These are phyloP conservation scores for Cunninghamia lanceolata DNA, from an alignment of 75 land plant species.

Conservation along the genomic window DNA sequence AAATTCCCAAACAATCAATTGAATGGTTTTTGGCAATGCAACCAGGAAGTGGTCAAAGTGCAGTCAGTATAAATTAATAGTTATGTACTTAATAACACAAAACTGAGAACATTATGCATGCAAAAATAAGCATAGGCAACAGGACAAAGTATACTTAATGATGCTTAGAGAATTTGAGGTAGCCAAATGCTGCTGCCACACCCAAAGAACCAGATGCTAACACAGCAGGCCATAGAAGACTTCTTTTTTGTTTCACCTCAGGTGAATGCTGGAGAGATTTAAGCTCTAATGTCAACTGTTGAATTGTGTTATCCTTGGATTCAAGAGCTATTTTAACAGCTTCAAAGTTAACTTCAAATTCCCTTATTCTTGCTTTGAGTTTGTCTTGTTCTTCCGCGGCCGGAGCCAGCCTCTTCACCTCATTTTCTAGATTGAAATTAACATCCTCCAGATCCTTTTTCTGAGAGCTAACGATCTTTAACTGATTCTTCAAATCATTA, in stretches of 20 bases:
- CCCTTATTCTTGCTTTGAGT: slow-evolving; percentile 1
- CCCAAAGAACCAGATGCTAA: neutral
- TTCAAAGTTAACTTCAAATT: slow-evolving; percentile 1
- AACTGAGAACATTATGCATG: neutral
- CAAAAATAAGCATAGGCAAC: neutral
- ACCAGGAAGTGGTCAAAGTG: neutral
- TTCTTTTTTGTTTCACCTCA: neutral
- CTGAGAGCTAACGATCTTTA: neutral
- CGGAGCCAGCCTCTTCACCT: neutral
- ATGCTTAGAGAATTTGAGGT: slow-evolving; percentile 1
- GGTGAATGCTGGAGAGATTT: neutral
- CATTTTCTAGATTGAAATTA: neutral
- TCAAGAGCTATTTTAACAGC: neutral
- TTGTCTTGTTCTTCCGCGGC: slow-evolving; percentile 1
- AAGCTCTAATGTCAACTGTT: neutral
- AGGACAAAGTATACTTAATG: neutral
- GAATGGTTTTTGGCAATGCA: neutral
- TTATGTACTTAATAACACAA: neutral
- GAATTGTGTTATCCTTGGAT: neutral
- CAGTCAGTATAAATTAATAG: neutral
- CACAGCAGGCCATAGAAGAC: slow-evolving; percentile 1
- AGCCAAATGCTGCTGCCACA: neutral
- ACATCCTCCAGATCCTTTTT: slow-evolving; percentile 1
- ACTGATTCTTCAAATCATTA: neutral
- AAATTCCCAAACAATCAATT: neutral